Evolutionary conservation across 805 yeast species (phyloP), one percentile per base, ranked within the genome.

Genomic region (Teunomyces aglyptinius): DNA sequence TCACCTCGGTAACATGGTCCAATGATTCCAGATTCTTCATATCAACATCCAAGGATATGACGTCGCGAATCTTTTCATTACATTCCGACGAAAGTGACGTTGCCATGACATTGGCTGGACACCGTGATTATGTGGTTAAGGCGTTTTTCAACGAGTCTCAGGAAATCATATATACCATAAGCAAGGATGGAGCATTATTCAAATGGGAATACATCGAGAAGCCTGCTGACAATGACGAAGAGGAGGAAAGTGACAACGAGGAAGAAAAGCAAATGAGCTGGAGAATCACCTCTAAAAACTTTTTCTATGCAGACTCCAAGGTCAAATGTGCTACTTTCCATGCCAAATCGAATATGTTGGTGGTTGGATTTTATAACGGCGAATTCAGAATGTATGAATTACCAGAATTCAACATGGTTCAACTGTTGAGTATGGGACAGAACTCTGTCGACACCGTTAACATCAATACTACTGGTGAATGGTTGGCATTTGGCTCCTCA

Each of bases 401-500:
- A 43, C 96, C 96, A 1, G 80, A 78, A 2, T 89, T 89, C 65
- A 81, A 81, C 28, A 63, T 88, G 64, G 73, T 94, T 16, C 99
- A 94, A 65, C 94, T 85, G 57, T 73, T 94, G 45, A 83, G 91
- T 22, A 89, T 94, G 85, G 96, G 98, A 2, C 96, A 89, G 59
- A 85, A 89, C 57, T 84, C 91, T 2, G 86, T 94, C 20, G 89
- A 87, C 60, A 83, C 90, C 2, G 92, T 94, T 3, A 67, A 82
- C 8, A 78, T 94, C 32, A 94, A 92, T 63, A 67, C 75, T 2
- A 73, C 91, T 5, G 99, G 99, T 28, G 99, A 94, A 65, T 94
- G 99, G 99, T 73, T 94, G 27, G 96, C 97, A 0, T 88, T 94
- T 65, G 99, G 99, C 4, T 90, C 97, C 0, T 70, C 89, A 28